Percentiles rank a stretch among this genome's conserved stretches.
phyloP scores from a whole-genome alignment of 805 yeast genomes.

The Cyberlindnera bimundalis region DNA sequence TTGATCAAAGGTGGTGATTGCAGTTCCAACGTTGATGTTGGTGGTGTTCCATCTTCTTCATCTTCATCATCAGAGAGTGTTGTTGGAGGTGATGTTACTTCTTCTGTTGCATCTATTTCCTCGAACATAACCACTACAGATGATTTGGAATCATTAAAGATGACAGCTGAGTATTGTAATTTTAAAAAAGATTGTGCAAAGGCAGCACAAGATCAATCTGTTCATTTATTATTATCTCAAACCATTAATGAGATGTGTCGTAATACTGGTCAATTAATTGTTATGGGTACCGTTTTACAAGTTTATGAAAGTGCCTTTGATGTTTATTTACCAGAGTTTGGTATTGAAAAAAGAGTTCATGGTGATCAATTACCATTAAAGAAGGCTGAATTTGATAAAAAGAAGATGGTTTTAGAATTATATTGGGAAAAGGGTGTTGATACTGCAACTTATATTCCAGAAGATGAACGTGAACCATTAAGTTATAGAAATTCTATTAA shows the following conservation, averaged over 20 bases:
- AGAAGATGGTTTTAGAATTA: conserved; percentile 64
- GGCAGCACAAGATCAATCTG: conserved; percentile 91
- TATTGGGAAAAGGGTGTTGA: conserved; percentile 94
- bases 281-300: conserved; percentile 84
- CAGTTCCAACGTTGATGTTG: conserved; percentile 6
- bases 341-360: conserved; percentile 93
- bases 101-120: too few species aligned
- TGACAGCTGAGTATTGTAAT: conserved; percentile 87
- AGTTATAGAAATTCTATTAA: conserved; percentile 76
- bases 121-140: conserved; percentile 26
- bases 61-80: conserved; percentile 6
- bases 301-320: conserved; percentile 97
- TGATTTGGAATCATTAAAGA: conserved; percentile 68
- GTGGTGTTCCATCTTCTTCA: conserved; percentile 1
- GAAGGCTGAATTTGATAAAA: conserved; percentile 87
- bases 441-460: conserved; percentile 86
- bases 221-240: conserved; percentile 81
- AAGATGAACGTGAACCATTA: conserved; percentile 77
- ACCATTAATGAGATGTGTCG: conserved; percentile 72
- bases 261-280: conserved; percentile 74
- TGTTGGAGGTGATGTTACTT: conserved; percentile 1
- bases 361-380: conserved; percentile 93
- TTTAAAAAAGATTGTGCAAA: conserved; percentile 94
- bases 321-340: conserved; percentile 86
- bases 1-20: conserved; percentile 29